phyloP scores from a whole-genome alignment of 2,329 filamentous ascomycete species.

The Fusarium sarcochroum region DNA sequence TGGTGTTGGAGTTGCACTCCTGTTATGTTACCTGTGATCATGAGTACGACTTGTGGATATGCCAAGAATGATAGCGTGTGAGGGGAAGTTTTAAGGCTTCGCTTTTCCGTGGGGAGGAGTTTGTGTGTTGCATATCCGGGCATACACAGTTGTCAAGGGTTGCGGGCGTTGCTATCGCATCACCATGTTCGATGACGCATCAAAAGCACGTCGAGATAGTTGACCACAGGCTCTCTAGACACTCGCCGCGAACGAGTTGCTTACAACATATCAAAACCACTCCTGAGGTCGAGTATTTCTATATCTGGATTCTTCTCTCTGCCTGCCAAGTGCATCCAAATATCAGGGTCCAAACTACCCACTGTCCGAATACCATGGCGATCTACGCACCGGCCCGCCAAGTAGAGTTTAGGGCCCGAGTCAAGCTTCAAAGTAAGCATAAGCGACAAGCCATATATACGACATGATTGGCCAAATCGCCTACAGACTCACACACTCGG shows the following conservation, averaged over 20 bases:
- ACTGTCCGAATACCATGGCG: conserved; percentile 4
- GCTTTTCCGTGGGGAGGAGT: conserved; percentile 8
- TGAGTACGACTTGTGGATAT: conserved; percentile 33
- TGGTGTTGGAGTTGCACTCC: conserved; percentile 6
- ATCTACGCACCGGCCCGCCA: conserved; percentile 27
- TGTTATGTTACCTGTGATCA: conserved; percentile 24
- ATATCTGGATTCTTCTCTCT: accelerated
- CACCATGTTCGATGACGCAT: background rate
- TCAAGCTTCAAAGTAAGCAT: conserved; percentile 18
- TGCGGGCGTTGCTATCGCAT: background rate
- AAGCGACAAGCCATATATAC: background rate
- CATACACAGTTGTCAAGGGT: background rate
- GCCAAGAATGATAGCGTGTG: conserved; percentile 27
- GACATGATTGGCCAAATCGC: conserved; percentile 1
- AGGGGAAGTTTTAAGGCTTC: conserved; percentile 4
- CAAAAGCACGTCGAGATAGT: accelerated
- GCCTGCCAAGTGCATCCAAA: background rate
- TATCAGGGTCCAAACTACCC: conserved; percentile 15
- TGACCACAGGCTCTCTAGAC: accelerated
- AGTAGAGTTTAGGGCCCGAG: conserved; percentile 33
- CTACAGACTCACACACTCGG: conserved; percentile 10
- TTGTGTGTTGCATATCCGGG: background rate
- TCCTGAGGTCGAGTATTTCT: too few relatives aligned
- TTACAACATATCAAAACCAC: accelerated
- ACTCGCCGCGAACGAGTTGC: accelerated